phyloP scores from a whole-genome alignment of 345 rosid genomes.

The Ceriops zippeliana region DNA sequence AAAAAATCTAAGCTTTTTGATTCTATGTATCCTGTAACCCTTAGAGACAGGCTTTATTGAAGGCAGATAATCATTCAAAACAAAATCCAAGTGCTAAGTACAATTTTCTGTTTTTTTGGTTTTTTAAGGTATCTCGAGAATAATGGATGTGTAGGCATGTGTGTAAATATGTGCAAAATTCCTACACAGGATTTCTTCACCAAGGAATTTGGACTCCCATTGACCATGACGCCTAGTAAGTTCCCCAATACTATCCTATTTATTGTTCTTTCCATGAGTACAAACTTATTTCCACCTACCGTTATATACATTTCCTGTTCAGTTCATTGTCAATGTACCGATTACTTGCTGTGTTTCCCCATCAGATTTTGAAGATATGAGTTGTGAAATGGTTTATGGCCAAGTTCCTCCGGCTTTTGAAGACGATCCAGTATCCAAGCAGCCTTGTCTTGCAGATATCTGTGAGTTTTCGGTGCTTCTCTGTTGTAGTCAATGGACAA shows the following conservation, averaged over 20 bases:
- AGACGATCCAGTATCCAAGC: conserved; percentile 64
- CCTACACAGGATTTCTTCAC: conserved; percentile 99
- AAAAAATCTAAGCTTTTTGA: neutral
- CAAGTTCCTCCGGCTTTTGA: conserved; percentile 76
- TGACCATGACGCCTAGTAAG: conserved; percentile 88
- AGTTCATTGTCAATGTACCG: no score
- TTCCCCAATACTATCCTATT: neutral
- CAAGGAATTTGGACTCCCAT: conserved; percentile 92
- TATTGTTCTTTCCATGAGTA: no score
- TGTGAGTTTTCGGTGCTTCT: conserved; percentile 37
- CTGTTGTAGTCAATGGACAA: neutral
- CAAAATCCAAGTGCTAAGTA: neutral
- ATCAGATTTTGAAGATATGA: conserved; percentile 93
- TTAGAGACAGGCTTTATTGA: neutral
- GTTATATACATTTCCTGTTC: no score
- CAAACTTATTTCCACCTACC: no score
- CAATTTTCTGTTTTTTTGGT: conserved; percentile 7
- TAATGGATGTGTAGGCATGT: conserved; percentile 97
- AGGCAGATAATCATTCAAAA: neutral
- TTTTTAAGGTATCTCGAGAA: conserved; percentile 80
- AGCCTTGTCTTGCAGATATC: conserved; percentile 57
- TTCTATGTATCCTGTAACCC: neutral
- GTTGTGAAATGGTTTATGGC: conserved; percentile 93
- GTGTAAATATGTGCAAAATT: conserved; percentile 93
- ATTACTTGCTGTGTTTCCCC: conserved; percentile 1